Evolutionary conservation across 176 grass and related monocot species (phyloP), one percentile per base, ranked within the genome.

Genomic region (Musa beccarii): DNA sequence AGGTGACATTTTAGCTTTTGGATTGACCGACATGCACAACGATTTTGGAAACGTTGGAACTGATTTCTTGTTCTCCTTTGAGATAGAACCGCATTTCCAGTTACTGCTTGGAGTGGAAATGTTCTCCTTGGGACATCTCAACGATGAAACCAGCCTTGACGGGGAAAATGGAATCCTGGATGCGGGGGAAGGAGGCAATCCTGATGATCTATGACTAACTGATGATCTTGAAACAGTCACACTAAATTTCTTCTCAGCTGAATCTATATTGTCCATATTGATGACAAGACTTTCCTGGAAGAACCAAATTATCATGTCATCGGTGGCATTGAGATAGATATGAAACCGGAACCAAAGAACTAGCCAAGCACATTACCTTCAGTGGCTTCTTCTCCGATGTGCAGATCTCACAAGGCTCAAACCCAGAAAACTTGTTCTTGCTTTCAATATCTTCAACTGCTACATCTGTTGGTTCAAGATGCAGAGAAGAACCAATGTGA

Each of bases 251-350:
- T 81, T 83, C 78, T 81, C 87, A 34, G 7, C 76, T 54, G 71
- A 65, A 54, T 78, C 69, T 7, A 74, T 51, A 12, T 9, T 65
- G 0, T 54, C 77, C 74, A 89, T 84, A 72, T 96, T 92, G 49
- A 76, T 77, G 68, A 92, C 63, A 25, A 71, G 81, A 66, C 82
- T 87, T 75, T 96, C 92, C 89, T 92, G 84, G 54, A 87, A 83
- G 52, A 2, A 72, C 66, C 3, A 69, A 69, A 49, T 15, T 9
- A 43, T 69, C 14, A 9, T 17, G 34, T 6, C 13, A 69, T 19
- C 13, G 21, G 57, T 57, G 11, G 16, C 11, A 17, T 57, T 13
- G 54, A 19, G 2, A 62, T 17, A 3, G 20, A 19, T n/a, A 62
- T 4, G 15, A 15, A 7, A 17, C 13, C 49, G 29, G 16, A 69